Evolutionary conservation across 2,329 filamentous ascomycete species (phyloP).

Genomic region (Colletotrichum horii): DNA sequence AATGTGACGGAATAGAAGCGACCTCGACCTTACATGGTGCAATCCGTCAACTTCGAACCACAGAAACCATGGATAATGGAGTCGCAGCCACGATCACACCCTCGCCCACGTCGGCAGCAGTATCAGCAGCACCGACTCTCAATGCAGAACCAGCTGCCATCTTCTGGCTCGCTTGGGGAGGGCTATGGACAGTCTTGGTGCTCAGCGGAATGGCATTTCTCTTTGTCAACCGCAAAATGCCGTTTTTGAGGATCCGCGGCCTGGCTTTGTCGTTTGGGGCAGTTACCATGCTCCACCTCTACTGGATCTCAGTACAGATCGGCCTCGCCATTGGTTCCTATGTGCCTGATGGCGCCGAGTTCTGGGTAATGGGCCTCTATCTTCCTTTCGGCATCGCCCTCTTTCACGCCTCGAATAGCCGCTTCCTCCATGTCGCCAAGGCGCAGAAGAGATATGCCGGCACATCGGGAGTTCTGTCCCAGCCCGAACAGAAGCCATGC

Average conservation of each 20-base stretch:
- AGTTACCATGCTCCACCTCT: slow-evolving; percentile 44
- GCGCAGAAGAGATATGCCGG: slow-evolving; percentile 44
- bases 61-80: not conserved
- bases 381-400: slow-evolving; percentile 69
- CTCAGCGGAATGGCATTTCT: slow-evolving; percentile 45
- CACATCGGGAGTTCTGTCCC: slow-evolving; percentile 20
- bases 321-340: slow-evolving; percentile 44
- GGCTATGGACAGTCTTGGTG: slow-evolving; percentile 44
- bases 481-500: slow-evolving; percentile 18
- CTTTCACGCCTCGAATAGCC: slow-evolving; percentile 68
- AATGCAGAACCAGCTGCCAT: slow-evolving; percentile 41
- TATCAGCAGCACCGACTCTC: not conserved
- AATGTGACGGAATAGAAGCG: not conserved
- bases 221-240: slow-evolving; percentile 42
- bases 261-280: slow-evolving; percentile 30
- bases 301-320: slow-evolving; percentile 45
- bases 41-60: not conserved
- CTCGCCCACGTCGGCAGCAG: not conserved
- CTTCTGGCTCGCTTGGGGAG: slow-evolving; percentile 43
- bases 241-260: slow-evolving; percentile 42
- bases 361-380: slow-evolving; percentile 71
- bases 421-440: slow-evolving; percentile 63
- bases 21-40: not conserved
- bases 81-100: not conserved
- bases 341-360: slow-evolving; percentile 60